Percentiles rank a stretch among this genome's conserved stretches.
Evolutionary conservation across 345 rosid genomes (phyloP).

Genomic region (Sonneratia alba): DNA sequence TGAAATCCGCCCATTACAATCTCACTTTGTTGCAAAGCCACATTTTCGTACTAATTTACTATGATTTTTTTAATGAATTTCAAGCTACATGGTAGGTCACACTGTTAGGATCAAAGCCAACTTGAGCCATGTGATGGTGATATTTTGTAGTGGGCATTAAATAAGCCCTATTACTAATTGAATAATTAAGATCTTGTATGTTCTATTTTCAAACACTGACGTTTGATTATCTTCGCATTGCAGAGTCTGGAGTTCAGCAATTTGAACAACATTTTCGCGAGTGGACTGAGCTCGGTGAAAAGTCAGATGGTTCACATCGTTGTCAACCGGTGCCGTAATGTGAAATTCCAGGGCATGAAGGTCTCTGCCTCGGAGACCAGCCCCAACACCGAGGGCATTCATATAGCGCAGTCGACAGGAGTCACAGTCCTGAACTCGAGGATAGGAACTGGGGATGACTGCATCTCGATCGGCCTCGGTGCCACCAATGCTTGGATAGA

Average conservation of each 20-base stretch:
- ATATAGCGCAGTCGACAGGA: slow-evolving; percentile 34
- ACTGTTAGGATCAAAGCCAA: not conserved
- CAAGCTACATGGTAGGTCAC: not conserved
- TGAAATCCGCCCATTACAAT: no score
- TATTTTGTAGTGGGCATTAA: not conserved
- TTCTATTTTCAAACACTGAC: not conserved
- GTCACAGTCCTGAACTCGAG: slow-evolving; percentile 45
- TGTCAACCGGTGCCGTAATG: slow-evolving; percentile 37
- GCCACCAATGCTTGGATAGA: slow-evolving; percentile 36
- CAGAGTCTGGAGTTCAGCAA: slow-evolving; percentile 43
- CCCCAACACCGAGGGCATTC: slow-evolving; percentile 87
- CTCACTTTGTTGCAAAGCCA: no score
- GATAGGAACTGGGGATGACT: slow-evolving; percentile 78
- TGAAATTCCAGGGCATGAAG: slow-evolving; percentile 36
- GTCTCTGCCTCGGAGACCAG: slow-evolving; percentile 43
- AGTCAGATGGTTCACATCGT: slow-evolving; percentile 65
- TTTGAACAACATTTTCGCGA: slow-evolving; percentile 42
- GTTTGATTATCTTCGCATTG: not conserved
- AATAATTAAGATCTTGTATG: not conserved
- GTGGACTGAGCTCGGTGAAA: slow-evolving; percentile 47
- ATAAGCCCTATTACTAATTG: not conserved
- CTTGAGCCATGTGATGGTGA: not conserved
- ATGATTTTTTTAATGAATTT: not conserved
- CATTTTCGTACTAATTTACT: not conserved
- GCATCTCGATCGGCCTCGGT: slow-evolving; percentile 77